These are phyloP conservation scores for Helicostylum pulchrum DNA, from an alignment of 192 early-diverging fungal species.

Conservation along the genomic window DNA sequence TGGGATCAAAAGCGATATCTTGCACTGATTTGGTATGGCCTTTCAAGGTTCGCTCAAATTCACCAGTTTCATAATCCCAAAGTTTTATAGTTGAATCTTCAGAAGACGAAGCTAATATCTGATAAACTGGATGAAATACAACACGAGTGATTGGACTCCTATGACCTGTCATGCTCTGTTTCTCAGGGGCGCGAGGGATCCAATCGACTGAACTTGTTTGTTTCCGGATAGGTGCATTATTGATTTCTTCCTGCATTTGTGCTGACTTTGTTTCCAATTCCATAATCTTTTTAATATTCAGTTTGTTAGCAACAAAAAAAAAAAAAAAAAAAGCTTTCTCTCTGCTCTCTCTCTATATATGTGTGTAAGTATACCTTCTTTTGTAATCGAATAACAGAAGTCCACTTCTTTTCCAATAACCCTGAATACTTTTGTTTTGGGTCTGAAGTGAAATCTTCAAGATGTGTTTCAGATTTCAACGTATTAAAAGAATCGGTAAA, in stretches of 20 bases:
- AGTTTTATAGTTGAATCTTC: slow-evolving; percentile 92
- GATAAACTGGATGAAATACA: slow-evolving; percentile 84
- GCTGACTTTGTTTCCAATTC: slow-evolving; percentile 82
- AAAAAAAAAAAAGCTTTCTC: slow-evolving; percentile 10
- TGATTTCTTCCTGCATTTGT: slow-evolving; percentile 71
- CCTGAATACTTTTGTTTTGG: slow-evolving; percentile 75
- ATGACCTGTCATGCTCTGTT: slow-evolving; percentile 71
- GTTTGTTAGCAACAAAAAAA: neutral
- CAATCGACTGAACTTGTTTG: slow-evolving; percentile 60
- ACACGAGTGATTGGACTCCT: slow-evolving; percentile 76
- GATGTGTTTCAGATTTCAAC: slow-evolving; percentile 67
- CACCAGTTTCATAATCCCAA: slow-evolving; percentile 91
- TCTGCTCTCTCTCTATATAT: too few species aligned
- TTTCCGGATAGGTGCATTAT: slow-evolving; percentile 53
- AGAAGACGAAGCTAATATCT: slow-evolving; percentile 74
- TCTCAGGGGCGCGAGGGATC: slow-evolving; percentile 82
- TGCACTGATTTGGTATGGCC: slow-evolving; percentile 94
- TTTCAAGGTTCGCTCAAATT: slow-evolving; percentile 88
- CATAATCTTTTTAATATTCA: slow-evolving; percentile 63
- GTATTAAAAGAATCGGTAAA: slow-evolving; percentile 62
- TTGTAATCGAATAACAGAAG: slow-evolving; percentile 86
- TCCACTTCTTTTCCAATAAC: slow-evolving; percentile 92
- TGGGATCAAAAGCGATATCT: slow-evolving; percentile 79
- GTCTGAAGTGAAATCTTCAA: slow-evolving; percentile 70
- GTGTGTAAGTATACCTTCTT: slow-evolving; percentile 71